Evolutionary conservation across 2,329 filamentous ascomycete genomes (phyloP).

Genomic region (Alternaria solani): DNA sequence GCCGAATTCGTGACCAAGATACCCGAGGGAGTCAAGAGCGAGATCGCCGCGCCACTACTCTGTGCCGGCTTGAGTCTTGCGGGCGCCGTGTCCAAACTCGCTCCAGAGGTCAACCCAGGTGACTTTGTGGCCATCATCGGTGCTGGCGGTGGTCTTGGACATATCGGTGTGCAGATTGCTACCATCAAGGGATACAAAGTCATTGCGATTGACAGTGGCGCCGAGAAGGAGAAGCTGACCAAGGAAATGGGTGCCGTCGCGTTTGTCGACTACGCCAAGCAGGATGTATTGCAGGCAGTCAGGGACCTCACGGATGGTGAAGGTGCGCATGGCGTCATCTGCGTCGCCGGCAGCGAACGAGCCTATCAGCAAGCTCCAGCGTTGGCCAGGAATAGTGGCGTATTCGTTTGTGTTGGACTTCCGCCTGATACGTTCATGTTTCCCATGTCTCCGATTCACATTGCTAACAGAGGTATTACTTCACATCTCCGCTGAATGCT

Average conservation of each 20-base stretch:
- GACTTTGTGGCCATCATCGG: constrained; percentile 84
- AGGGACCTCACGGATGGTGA: constrained; percentile 53
- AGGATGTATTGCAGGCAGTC: constrained; percentile 52
- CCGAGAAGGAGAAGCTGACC: constrained; percentile 77
- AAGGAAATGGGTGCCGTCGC: constrained; percentile 72
- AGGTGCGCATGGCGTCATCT: constrained; percentile 58
- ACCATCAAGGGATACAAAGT: constrained; percentile 85
- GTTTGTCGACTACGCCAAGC: constrained; percentile 80
- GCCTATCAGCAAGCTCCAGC: constrained; percentile 56
- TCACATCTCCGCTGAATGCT: background rate
- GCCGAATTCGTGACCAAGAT: constrained; percentile 45
- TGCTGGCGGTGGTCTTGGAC: constrained; percentile 82
- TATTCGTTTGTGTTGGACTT: constrained; percentile 58
- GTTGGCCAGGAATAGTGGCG: constrained; percentile 56
- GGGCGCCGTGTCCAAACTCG: constrained; percentile 83
- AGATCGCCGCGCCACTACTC: constrained; percentile 48
- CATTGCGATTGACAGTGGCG: constrained; percentile 84
- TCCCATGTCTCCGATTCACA: constrained; percentile 57
- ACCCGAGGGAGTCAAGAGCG: constrained; percentile 48
- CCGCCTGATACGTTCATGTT: constrained; percentile 55
- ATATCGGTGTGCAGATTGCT: constrained; percentile 78
- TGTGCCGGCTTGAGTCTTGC: constrained; percentile 66
- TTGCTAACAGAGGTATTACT: constrained; percentile 54
- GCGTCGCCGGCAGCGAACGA: constrained; percentile 55
- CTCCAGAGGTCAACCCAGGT: constrained; percentile 75